phyloP scores from a whole-genome alignment of 176 grass and related monocot genomes.

The Rhynchospora tenuis region DNA sequence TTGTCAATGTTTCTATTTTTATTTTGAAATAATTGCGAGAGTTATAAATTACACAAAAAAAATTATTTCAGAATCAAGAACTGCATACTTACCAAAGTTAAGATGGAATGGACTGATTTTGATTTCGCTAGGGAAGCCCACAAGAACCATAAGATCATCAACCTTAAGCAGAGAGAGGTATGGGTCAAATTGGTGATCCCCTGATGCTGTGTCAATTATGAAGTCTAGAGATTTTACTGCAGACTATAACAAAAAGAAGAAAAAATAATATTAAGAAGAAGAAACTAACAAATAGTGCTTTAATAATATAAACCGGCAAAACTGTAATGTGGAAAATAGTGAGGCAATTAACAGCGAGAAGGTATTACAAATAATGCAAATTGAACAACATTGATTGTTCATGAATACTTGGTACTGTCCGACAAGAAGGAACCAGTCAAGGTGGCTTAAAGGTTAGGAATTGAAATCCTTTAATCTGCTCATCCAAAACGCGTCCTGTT shows the following conservation, averaged over 20 bases:
- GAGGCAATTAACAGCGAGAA: background rate
- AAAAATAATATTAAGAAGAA: background rate
- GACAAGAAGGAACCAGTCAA: too few species aligned
- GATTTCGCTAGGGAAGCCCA: slow-evolving; percentile 36
- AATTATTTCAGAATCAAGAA: background rate
- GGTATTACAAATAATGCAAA: background rate
- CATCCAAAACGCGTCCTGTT: too few species aligned
- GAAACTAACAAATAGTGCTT: background rate
- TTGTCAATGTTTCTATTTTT: background rate
- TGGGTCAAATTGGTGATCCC: slow-evolving; percentile 40
- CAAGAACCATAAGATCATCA: slow-evolving; percentile 32
- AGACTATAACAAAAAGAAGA: slow-evolving; percentile 15
- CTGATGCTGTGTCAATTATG: slow-evolving; percentile 37
- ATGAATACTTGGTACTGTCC: background rate
- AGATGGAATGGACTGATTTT: slow-evolving; percentile 15
- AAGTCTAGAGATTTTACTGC: slow-evolving; percentile 31
- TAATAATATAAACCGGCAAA: background rate
- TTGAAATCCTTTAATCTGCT: too few species aligned
- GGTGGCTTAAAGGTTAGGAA: too few species aligned
- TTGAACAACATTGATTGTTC: background rate
- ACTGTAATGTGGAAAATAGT: background rate
- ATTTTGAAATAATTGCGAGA: background rate
- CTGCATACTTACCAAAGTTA: background rate
- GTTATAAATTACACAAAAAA: background rate
- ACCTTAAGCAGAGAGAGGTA: slow-evolving; percentile 37